Conservation (phyloP, 768 basidiomycete genomes). For the Auriscalpium microsporum region DNA sequence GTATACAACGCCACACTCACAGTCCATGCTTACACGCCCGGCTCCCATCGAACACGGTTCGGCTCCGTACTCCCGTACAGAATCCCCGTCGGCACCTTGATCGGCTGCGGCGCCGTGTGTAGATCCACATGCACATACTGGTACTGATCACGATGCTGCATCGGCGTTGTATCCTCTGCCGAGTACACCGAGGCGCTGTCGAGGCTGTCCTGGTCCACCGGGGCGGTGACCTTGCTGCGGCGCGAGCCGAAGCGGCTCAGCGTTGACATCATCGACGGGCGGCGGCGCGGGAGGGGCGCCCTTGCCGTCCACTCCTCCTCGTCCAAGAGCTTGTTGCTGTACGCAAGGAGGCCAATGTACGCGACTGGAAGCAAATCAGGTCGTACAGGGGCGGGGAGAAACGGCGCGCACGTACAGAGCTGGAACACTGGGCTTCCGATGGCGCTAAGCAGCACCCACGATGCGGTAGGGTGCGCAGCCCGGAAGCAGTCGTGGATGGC, state of each 20-base stretch:
- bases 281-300: background rate
- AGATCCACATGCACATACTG: no score
- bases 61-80: no score
- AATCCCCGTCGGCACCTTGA: no score
- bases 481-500: background rate
- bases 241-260: background rate
- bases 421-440: background rate
- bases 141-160: no score
- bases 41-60: no score
- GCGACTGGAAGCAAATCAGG: background rate
- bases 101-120: no score
- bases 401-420: background rate
- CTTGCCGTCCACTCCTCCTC: background rate
- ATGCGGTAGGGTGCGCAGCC: background rate
- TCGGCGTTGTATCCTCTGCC: no score
- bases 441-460: background rate
- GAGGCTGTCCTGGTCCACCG: background rate
- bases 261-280: background rate
- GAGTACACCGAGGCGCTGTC: no score
- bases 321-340: background rate
- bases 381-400: background rate
- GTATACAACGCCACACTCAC: no score
- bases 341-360: background rate
- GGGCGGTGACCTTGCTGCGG: background rate
- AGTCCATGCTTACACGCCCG: no score